Evolutionary conservation across 768 basidiomycete species (phyloP), one percentile per base, ranked within the genome.

Genomic region (Suillus ampliporus): DNA sequence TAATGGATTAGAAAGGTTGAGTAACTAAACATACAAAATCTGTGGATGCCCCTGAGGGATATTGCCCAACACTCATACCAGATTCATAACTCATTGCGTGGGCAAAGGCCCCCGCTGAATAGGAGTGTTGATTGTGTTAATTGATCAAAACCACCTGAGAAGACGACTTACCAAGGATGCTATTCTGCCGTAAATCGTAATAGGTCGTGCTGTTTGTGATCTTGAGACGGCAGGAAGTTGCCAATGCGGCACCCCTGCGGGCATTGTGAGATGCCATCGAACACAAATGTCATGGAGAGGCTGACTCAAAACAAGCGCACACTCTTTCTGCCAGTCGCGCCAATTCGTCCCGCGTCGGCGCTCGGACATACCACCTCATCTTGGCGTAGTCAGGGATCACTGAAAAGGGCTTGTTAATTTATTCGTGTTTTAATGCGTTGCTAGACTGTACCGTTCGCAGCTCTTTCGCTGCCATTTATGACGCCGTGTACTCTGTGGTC

Each of bases 331-430:
- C 79, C 52, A 94, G 78, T 3, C 71, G 76, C 34, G 76, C 73
- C 6, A 93, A 73, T 61, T 91, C 88, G 44, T 72, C 77, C 65
- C 80, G 81, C 13, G 83, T 87, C 15, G 90, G 86, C 31, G 93
- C 89, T 21, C 94, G 85, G 19, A 88, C 84, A 31, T 86, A 72
- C 85, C 91, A 95, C 3, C 76, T 77, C 86, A 95, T 86, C 67
- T 83, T 86, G 35, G 92, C 82, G 66, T 93, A 89, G 72, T 94
- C 92, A 1, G 94, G 94, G 60, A 93, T 93, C 41, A 94, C 93
- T 94, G 62, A 17, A 26, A 61, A 40, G 41, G 62, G 48, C 54
- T 57, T 35, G 52, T 48, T 51, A 35, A 41, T 43, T 62, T 44
- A 62, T 50, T 26, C 57, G 61, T 19, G 17, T 48, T 21, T 37